Evolutionary conservation across 2,329 filamentous ascomycete species (phyloP).

Genomic region (Stagonosporopsis vannaccii): DNA sequence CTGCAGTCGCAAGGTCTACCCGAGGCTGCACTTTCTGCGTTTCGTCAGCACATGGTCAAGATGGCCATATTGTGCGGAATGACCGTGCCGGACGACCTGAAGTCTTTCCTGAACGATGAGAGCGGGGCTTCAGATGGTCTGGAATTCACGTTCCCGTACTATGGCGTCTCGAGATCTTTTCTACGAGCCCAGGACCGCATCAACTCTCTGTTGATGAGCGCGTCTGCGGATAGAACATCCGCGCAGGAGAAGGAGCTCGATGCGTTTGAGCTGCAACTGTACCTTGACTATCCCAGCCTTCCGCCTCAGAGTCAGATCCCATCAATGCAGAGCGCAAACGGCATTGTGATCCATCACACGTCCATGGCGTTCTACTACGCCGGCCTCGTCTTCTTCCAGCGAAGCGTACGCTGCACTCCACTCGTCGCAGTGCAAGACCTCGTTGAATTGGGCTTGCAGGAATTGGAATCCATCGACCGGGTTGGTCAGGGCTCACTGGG

Average conservation of each 20-base stretch:
- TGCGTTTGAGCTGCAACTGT: slow-evolving; percentile 20
- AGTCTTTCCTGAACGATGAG: slow-evolving; percentile 16
- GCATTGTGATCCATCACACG: slow-evolving; percentile 15
- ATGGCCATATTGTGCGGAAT: slow-evolving; percentile 22
- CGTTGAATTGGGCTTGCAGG: slow-evolving; percentile 14
- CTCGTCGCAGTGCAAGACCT: slow-evolving; percentile 16
- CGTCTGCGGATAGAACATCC: background rate
- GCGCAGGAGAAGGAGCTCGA: slow-evolving; percentile 15
- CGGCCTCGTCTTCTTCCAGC: slow-evolving; percentile 19
- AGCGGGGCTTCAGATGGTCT: slow-evolving; percentile 15
- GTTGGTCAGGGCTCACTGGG: slow-evolving; percentile 14
- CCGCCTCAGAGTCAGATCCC: background rate
- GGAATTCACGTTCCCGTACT: slow-evolving; percentile 19
- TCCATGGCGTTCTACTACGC: slow-evolving; percentile 22
- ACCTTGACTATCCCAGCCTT: slow-evolving; percentile 16
- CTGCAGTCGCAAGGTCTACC: slow-evolving; percentile 16
- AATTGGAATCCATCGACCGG: slow-evolving; percentile 19
- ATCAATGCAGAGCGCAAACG: background rate
- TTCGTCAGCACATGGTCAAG: slow-evolving; percentile 21
- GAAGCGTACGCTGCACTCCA: slow-evolving; percentile 7
- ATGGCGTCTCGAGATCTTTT: slow-evolving; percentile 17
- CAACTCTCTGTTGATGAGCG: background rate
- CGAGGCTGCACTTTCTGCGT: slow-evolving; percentile 9
- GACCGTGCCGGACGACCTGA: slow-evolving; percentile 8
- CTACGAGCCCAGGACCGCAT: slow-evolving; percentile 16